A percentile compares a stretch with the other conserved stretches of the same genome.
Conservation (phyloP, 768 basidiomycete species). For the Auriculariales sp. region DNA sequence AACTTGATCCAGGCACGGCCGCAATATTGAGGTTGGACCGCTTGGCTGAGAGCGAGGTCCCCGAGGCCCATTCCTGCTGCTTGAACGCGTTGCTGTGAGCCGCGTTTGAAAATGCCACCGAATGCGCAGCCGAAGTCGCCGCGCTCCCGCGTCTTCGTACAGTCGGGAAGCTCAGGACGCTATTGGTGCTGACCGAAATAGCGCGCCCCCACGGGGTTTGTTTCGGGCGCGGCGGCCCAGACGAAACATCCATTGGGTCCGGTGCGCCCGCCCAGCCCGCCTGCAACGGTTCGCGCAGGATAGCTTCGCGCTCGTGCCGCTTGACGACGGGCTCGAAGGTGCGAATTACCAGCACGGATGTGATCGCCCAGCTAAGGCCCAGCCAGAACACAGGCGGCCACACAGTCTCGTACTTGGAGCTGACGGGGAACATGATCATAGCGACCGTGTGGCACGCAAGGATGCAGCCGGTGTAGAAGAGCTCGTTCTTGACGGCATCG, state of each 20-base stretch:
- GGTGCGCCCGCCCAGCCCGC: neutral
- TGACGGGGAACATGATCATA: neutral
- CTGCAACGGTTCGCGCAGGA: slow-evolving; percentile 30
- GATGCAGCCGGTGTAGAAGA: slow-evolving; percentile 40
- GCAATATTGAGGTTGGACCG: neutral
- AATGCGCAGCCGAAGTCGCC: too few relatives aligned
- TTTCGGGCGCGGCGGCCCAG: neutral
- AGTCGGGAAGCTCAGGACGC: neutral
- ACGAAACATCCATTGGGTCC: neutral
- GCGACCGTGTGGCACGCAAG: slow-evolving; percentile 15
- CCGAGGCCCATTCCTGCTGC: too few relatives aligned
- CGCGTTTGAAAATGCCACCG: too few relatives aligned
- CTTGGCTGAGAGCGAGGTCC: neutral
- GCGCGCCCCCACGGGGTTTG: neutral
- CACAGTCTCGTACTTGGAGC: slow-evolving; percentile 18
- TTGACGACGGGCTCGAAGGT: slow-evolving; percentile 44
- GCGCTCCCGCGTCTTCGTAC: too few relatives aligned
- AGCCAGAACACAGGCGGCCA: slow-evolving; percentile 39
- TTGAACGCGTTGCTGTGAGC: too few relatives aligned
- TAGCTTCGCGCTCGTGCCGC: slow-evolving; percentile 43
- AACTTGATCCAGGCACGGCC: too few relatives aligned
- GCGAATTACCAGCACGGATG: slow-evolving; percentile 40
- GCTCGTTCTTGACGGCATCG: slow-evolving; percentile 45
- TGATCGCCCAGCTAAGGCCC: slow-evolving; percentile 36
- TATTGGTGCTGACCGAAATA: neutral